A percentile compares a stretch with the other conserved stretches of the same genome.
Evolutionary conservation across 2,329 filamentous ascomycete species (phyloP).

Genomic region (Fusarium sublunatum): DNA sequence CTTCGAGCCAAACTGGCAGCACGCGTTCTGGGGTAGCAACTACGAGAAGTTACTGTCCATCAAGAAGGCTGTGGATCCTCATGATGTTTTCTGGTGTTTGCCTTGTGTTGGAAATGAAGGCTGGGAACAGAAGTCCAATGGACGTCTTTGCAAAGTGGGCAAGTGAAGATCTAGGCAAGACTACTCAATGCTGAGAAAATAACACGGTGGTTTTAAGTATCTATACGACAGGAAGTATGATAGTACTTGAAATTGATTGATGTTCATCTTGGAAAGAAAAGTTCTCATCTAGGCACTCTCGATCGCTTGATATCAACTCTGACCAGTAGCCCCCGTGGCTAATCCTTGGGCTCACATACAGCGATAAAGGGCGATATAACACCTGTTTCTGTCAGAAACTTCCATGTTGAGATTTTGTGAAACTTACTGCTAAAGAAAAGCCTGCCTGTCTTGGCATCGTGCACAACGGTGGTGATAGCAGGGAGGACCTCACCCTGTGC

Average conservation of each 20-base stretch:
- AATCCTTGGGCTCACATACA: slow-evolving; percentile 36
- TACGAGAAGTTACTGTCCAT: slow-evolving; percentile 58
- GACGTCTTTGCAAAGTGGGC: slow-evolving; percentile 43
- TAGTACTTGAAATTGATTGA: no score
- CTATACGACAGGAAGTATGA: background rate
- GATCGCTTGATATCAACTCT: no score
- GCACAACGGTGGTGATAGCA: slow-evolving; percentile 39
- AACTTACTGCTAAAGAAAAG: slow-evolving; percentile 43
- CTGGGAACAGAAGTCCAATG: slow-evolving; percentile 48
- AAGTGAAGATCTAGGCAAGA: no score
- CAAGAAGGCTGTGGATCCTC: slow-evolving; percentile 60
- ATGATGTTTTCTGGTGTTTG: slow-evolving; percentile 61
- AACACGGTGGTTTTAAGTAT: no score
- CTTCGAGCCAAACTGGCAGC: slow-evolving; percentile 53
- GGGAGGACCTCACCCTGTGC: slow-evolving; percentile 31
- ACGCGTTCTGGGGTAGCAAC: slow-evolving; percentile 58
- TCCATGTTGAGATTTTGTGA: rapidly evolving
- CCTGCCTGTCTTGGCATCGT: slow-evolving; percentile 39
- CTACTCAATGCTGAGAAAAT: no score
- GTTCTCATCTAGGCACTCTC: no score
- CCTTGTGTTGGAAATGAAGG: slow-evolving; percentile 60
- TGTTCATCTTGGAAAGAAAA: no score
- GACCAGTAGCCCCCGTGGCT: background rate
- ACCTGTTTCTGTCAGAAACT: slow-evolving; percentile 12
- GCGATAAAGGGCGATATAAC: slow-evolving; percentile 42